These are phyloP conservation scores for Tuber borchii DNA, from an alignment of 495 filamentous ascomycete genomes.

Conservation along the genomic window DNA sequence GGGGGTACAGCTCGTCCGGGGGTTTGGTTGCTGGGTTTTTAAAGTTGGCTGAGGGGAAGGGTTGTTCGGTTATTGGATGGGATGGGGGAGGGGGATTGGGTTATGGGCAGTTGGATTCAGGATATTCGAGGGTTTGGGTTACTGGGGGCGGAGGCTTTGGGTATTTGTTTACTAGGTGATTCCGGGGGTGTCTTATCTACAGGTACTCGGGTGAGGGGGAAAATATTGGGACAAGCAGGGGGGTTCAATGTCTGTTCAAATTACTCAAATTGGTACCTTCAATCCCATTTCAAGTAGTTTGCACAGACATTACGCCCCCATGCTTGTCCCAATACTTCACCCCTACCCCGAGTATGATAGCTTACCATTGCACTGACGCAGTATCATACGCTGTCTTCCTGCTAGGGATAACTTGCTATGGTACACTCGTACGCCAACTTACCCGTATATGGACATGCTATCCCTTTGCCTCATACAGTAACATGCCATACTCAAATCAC, in stretches of 20 bases:
- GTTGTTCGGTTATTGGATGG: not conserved
- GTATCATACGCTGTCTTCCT: not conserved
- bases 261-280: no score
- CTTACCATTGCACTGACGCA: not conserved
- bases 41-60: not conserved
- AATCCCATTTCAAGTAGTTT: no score
- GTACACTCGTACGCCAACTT: not conserved
- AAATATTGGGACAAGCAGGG: no score
- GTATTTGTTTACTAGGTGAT: not conserved
- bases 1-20: not conserved
- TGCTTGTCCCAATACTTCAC: no score
- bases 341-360: no score
- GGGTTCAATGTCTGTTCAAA: no score
- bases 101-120: not conserved
- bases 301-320: no score
- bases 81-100: not conserved
- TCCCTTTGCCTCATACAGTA: not conserved
- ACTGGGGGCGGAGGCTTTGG: not conserved
- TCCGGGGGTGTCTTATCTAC: not conserved
- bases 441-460: not conserved
- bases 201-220: no score
- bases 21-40: not conserved
- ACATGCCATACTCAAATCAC: not conserved
- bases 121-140: not conserved
- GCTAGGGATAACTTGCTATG: not conserved